Percentiles rank a stretch among this genome's conserved stretches.
phyloP scores from a whole-genome alignment of 192 early-diverging fungal genomes.

The Umbelopsis sp. region DNA sequence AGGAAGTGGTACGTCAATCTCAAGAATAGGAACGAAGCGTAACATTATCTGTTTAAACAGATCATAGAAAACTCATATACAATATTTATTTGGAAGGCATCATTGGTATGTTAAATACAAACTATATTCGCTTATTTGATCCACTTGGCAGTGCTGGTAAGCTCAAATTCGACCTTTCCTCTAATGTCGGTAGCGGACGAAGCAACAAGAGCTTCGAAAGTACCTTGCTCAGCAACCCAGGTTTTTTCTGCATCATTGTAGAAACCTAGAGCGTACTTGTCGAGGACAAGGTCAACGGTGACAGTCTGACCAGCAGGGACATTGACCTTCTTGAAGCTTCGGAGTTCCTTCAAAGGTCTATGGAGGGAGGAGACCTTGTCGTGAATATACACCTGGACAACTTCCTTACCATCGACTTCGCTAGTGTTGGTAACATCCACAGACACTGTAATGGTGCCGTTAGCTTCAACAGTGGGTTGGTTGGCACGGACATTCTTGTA shows the following conservation, averaged over 20 bases:
- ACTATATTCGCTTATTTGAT: neutral
- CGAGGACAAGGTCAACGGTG: constrained; percentile 43
- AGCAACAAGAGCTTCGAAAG: constrained; percentile 28
- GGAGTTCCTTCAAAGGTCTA: constrained; percentile 48
- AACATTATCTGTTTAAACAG: too few species aligned
- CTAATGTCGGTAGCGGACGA: neutral
- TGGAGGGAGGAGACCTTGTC: constrained; percentile 43
- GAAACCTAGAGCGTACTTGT: constrained; percentile 30
- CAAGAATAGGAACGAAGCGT: too few species aligned
- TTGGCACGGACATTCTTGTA: constrained; percentile 45
- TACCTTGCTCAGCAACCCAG: constrained; percentile 26
- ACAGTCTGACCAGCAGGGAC: constrained; percentile 45
- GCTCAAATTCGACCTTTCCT: neutral
- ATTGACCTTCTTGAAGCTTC: constrained; percentile 47
- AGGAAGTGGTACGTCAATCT: too few species aligned
- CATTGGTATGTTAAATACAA: neutral
- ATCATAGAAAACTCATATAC: too few species aligned
- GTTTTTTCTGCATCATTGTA: constrained; percentile 19
- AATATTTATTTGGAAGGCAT: neutral
- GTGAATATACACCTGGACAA: constrained; percentile 50
- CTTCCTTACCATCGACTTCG: constrained; percentile 45
- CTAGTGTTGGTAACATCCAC: constrained; percentile 47
- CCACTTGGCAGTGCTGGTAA: neutral
- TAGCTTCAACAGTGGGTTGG: constrained; percentile 17
- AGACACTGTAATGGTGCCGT: constrained; percentile 38